Evolutionary conservation across 73 alveolate genomes (phyloP), one percentile per base, ranked within the genome.

Genomic region (Urostyla sp.): DNA sequence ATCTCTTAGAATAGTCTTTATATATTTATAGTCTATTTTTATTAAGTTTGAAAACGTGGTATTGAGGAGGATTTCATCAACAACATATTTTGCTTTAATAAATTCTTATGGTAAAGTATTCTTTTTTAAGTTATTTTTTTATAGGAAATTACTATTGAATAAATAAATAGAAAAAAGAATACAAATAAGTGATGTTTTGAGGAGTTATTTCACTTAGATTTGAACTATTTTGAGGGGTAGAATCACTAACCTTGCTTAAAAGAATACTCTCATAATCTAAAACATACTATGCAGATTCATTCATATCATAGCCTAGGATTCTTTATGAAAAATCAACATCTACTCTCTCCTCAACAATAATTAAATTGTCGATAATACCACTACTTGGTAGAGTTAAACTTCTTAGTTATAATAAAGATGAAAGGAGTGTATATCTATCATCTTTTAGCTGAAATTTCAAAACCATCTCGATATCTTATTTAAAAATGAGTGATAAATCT

Each of bases 31-130:
- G 2, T 69, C 83, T 10, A 69, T 11, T 36, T 69, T 69, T 1
- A 26, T 7, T 45, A 36, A 27, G 20, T 69, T 15, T 1, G 72
- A 16, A 28, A 46, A 69, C 7, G 67, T 8, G 8, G 83, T 38
- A 37, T 69, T 69, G 7, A 69, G n/a, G 0, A 69, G 40, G 5
- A 59, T 59, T 28, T 69, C 83, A 5, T 69, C 83, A n/a, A 69
- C 49, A 15, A 69, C 23, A 30, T 24, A 34, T 16, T 48, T 69
- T 3, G 44, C 44, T 23, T 38, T 34, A 57, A 63, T 63, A 24
- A 21, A 40, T 63, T 60, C 53, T 63, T 63, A 21, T 63, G 44
- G 60, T 60, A 43, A 11, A 63, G 20, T 40, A 40, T 40, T 40
- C 20, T 16, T 40, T 40, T 11, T 10, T 40, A 16, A 40, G 52